Percentiles rank a stretch among this genome's conserved stretches.
Evolutionary conservation across 208 protist species (phyloP).

Genomic region (Leishmania braziliensis): DNA sequence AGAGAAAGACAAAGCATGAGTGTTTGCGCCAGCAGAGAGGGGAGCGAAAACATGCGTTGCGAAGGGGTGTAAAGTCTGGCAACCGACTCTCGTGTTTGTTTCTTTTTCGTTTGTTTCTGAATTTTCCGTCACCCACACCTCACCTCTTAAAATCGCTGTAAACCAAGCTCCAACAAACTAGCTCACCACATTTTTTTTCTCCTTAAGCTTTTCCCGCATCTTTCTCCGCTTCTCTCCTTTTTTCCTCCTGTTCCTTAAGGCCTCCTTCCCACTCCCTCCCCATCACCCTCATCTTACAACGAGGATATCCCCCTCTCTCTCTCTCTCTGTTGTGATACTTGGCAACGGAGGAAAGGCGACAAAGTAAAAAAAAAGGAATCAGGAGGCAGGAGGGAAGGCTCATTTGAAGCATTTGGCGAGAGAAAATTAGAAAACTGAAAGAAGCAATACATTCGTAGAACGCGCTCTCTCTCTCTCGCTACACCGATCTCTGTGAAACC

Average conservation of each 20-base stretch:
- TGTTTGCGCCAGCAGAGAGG: background rate
- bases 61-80: background rate
- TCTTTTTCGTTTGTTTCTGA: background rate
- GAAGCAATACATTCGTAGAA: conserved; percentile 9
- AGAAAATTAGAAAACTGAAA: background rate
- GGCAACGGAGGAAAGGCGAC: background rate
- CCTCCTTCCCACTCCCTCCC: background rate
- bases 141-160: background rate
- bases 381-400: background rate
- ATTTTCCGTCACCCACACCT: no score
- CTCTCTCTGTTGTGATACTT: background rate
- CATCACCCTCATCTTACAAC: background rate
- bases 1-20: background rate
- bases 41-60: background rate
- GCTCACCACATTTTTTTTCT: background rate
- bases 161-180: background rate
- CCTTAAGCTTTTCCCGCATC: background rate
- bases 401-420: background rate
- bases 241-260: background rate
- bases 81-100: background rate
- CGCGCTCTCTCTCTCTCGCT: background rate
- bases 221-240: background rate
- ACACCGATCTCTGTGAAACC: background rate
- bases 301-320: background rate
- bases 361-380: background rate